Evolutionary conservation across 306 rosid species (phyloP).

Genomic region (Cicer chorassanicum): DNA sequence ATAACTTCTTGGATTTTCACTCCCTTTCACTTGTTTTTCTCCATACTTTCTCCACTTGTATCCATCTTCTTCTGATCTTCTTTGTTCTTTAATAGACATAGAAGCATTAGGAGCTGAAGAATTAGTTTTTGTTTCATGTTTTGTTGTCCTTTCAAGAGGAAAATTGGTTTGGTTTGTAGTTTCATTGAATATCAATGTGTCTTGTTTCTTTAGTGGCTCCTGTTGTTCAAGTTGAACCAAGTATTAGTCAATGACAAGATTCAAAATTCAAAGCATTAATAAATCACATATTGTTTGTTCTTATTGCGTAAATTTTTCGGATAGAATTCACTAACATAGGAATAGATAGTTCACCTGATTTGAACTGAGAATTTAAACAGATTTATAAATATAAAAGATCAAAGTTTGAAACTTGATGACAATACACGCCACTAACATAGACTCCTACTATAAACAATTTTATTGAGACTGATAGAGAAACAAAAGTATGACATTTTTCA

Average conservation of each 20-base stretch:
- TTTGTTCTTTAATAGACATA: conserved; percentile 59
- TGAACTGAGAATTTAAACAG: no score
- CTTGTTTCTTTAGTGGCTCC: conserved; percentile 51
- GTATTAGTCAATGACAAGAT: background rate
- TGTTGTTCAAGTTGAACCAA: conserved; percentile 48
- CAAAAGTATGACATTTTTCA: no score
- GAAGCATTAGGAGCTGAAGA: conserved; percentile 44
- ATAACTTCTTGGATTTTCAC: conserved; percentile 92
- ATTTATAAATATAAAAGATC: no score
- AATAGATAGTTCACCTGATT: no score
- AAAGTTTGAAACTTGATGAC: no score
- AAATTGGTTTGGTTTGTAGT: conserved; percentile 36
- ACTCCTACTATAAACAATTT: no score
- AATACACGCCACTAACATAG: no score
- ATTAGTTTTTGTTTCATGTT: conserved; percentile 42
- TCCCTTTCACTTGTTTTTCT: conserved; percentile 92
- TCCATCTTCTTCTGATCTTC: conserved; percentile 74
- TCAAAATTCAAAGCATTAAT: background rate
- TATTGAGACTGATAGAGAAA: no score
- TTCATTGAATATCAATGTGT: conserved; percentile 59
- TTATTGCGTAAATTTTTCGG: no score
- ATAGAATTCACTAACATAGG: no score
- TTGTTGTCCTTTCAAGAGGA: conserved; percentile 49
- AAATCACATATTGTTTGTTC: background rate
- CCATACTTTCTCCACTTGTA: conserved; percentile 96